Evolutionary conservation across 768 basidiomycete species (phyloP), one percentile per base, ranked within the genome.

Genomic region (Phylloporus scabripes): DNA sequence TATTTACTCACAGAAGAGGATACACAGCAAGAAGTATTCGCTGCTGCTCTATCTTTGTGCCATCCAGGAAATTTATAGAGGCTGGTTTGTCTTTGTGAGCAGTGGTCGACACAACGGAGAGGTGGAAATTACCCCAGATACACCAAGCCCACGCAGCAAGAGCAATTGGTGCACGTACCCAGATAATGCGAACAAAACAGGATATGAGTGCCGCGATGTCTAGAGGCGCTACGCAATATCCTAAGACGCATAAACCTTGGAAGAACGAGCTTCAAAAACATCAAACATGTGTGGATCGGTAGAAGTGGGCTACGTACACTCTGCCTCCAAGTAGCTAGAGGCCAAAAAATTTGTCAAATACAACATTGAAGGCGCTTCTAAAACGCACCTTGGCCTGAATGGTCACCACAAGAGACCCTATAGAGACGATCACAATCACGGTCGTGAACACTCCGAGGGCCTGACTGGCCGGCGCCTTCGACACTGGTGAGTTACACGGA

Each of bases 211-310:
- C 93, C 7, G 95, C 94, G 37, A 95, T 81, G 54, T 94, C 80
- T 44, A 98, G 77, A 12, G 95, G 95, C 7, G 92, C 94, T 48
- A 97, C 79, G 61, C 95, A 97, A 61, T 98, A 98, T 0, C 95
- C 95, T 4, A 97, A 75, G 26, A 87, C 94, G 61, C 94, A 97
- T 20, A 98, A 73, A 32, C 89, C 92, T 65, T 98, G 95, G 73
- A 98, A 95, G 75, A 98, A 97, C 0, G 90, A 92, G 7, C 89
- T 91, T 60, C 17, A 37, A 52, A 38, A 38, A 20, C 6, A 37
- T 55, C 42, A 56, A 36, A 38, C 8, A 10, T 8, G 12, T n/a
- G n/a, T 21, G 8, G 28, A 41, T 37, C 10, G 36, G 11, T 28
- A 23, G 33, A 48, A 23, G 36, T 28, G 28, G 24, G 33, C n/a